A percentile compares a stretch with the other conserved stretches of the same genome.
phyloP scores from a whole-genome alignment of 148 eudicot species.

The Euryodendron excelsum region DNA sequence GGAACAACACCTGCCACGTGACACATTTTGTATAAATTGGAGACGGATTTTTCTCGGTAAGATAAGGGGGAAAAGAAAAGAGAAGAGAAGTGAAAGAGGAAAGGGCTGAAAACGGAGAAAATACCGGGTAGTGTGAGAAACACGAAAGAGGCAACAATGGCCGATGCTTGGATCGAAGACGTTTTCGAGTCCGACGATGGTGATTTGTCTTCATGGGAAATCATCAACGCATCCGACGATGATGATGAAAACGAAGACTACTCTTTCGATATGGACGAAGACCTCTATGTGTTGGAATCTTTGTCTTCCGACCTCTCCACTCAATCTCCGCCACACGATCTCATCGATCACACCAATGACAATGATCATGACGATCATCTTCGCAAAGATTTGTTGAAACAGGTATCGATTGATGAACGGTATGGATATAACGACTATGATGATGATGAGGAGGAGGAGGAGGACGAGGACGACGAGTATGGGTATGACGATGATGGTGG shows the following conservation, averaged over 20 bases:
- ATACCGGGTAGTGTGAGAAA: background rate
- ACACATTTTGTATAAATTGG: background rate
- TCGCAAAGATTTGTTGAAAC: background rate
- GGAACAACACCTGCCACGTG: background rate
- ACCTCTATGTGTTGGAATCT: background rate
- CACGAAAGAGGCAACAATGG: background rate
- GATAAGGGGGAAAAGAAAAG: background rate
- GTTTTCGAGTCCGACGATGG: slow-evolving; percentile 8
- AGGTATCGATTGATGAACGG: background rate
- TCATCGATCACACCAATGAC: background rate
- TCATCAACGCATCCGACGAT: slow-evolving; percentile 36
- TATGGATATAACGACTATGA: background rate
- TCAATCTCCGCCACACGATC: background rate
- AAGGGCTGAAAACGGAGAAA: slow-evolving; percentile 7
- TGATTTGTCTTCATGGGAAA: slow-evolving; percentile 45
- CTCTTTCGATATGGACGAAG: background rate
- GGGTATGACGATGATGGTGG: slow-evolving; percentile 32
- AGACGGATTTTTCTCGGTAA: background rate
- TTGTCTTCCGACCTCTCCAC: slow-evolving; percentile 7
- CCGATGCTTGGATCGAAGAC: background rate
- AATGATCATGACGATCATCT: background rate
- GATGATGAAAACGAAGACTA: slow-evolving; percentile 12
- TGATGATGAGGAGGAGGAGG: slow-evolving; percentile 23
- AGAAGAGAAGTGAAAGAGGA: background rate
- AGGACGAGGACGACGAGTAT: slow-evolving; percentile 25